Evolutionary conservation across 2,329 filamentous ascomycete species (phyloP).

Genomic region (Calonectria crousiana): DNA sequence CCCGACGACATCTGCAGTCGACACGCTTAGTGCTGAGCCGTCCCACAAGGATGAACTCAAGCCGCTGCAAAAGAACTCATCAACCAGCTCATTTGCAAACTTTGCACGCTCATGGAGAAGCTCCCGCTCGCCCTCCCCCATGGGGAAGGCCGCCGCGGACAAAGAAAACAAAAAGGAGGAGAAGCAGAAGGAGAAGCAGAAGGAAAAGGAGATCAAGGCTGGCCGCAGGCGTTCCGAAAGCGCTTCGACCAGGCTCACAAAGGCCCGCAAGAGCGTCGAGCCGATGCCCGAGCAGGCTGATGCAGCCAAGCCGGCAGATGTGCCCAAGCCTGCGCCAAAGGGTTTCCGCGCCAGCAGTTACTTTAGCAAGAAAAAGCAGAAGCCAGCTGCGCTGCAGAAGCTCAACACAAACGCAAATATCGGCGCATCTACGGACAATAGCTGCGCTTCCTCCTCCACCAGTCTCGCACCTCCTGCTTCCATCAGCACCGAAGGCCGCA

Average conservation of each 20-base stretch:
- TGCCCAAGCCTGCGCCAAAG: slow-evolving; percentile 52
- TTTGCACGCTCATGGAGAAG: slow-evolving; percentile 66
- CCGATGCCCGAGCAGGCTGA: slow-evolving; percentile 43
- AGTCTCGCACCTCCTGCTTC: slow-evolving; percentile 59
- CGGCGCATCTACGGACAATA: slow-evolving; percentile 55
- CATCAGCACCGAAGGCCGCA: slow-evolving; percentile 50
- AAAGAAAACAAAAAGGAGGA: slow-evolving; percentile 34
- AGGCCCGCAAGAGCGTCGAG: slow-evolving; percentile 46
- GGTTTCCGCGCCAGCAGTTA: slow-evolving; percentile 61
- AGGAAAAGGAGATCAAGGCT: slow-evolving; percentile 36
- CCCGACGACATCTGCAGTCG: slow-evolving; percentile 43
- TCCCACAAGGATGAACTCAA: slow-evolving; percentile 39
- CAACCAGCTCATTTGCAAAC: slow-evolving; percentile 61
- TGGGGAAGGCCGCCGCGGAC: slow-evolving; percentile 44
- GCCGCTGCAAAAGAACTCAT: slow-evolving; percentile 51
- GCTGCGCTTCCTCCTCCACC: slow-evolving; percentile 61
- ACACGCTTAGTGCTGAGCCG: slow-evolving; percentile 35
- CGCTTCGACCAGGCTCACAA: slow-evolving; percentile 40
- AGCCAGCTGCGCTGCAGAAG: slow-evolving; percentile 56
- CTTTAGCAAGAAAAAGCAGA: slow-evolving; percentile 62
- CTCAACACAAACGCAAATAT: slow-evolving; percentile 47
- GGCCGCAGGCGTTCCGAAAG: slow-evolving; percentile 43
- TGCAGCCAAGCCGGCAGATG: slow-evolving; percentile 47
- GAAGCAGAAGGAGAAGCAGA: slow-evolving; percentile 1
- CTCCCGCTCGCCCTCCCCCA: slow-evolving; percentile 63